phyloP scores from a whole-genome alignment of 2,329 filamentous ascomycete species.

The Verticillium nonalfalfae region DNA sequence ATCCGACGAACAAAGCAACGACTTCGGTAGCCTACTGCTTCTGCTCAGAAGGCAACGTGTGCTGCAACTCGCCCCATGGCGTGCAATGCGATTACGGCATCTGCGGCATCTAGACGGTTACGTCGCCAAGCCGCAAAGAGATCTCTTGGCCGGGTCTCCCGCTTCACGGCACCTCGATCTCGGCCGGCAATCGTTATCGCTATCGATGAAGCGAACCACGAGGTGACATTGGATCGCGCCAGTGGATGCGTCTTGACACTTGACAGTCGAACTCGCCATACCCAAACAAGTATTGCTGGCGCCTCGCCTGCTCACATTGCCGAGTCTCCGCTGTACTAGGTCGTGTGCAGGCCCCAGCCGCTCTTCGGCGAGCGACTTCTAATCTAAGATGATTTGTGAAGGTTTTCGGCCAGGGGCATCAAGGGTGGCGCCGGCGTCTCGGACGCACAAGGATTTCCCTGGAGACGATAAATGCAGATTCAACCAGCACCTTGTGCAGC shows the following conservation, averaged over 20 bases:
- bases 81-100: constrained; percentile 19
- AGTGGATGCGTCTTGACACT: neutral
- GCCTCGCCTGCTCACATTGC: neutral
- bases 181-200: neutral
- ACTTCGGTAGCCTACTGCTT: constrained; percentile 13
- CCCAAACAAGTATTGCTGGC: neutral
- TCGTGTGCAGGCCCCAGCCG: neutral
- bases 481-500: neutral
- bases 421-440: neutral
- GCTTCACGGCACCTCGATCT: neutral
- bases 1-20: neutral
- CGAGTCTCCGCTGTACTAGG: neutral
- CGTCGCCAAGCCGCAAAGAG: neutral
- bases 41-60: constrained; percentile 19
- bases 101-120: constrained; percentile 17
- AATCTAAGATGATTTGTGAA: neutral
- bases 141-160: neutral
- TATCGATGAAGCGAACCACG: neutral
- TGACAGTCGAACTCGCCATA: neutral
- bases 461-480: neutral
- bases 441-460: neutral
- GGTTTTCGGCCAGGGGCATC: neutral
- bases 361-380: neutral
- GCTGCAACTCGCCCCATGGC: constrained; percentile 15
- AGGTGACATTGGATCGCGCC: neutral